Evolutionary conservation across 2,329 filamentous ascomycete genomes (phyloP).

Genomic region (Fusarium liriodendri): DNA sequence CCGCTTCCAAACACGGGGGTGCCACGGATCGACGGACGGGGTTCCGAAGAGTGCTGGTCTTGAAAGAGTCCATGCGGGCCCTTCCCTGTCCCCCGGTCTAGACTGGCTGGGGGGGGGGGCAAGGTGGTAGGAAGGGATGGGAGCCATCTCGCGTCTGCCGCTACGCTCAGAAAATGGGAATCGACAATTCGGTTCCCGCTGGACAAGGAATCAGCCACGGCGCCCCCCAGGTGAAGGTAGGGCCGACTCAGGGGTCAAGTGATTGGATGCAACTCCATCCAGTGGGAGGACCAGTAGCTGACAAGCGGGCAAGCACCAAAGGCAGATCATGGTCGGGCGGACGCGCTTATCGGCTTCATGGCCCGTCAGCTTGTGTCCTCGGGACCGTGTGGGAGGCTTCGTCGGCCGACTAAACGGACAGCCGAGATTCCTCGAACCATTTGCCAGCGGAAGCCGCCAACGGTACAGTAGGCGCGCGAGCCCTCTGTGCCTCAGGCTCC

Average conservation of each 20-base stretch:
- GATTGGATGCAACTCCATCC: background rate
- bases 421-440: slow-evolving; percentile 15
- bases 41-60: slow-evolving; percentile 23
- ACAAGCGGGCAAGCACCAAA: background rate
- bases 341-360: slow-evolving; percentile 24
- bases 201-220: background rate
- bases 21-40: slow-evolving; percentile 36
- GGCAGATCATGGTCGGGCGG: background rate
- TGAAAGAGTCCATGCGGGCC: background rate
- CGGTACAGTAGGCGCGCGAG: slow-evolving; percentile 6
- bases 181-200: slow-evolving; percentile 22
- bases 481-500: background rate
- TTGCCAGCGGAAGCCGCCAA: background rate
- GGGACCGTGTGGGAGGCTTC: background rate
- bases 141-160: background rate
- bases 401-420: slow-evolving; percentile 15
- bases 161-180: slow-evolving; percentile 7
- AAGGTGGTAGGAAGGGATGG: background rate
- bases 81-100: background rate
- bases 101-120: background rate
- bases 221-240: background rate
- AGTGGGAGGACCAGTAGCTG: background rate
- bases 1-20: slow-evolving; percentile 4
- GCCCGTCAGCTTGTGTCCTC: slow-evolving; percentile 10
- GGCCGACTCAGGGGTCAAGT: background rate